A percentile compares a stretch with the other conserved stretches of the same genome.
Conservation (phyloP, 2,329 filamentous ascomycete genomes). For the Lachnellula arida region DNA sequence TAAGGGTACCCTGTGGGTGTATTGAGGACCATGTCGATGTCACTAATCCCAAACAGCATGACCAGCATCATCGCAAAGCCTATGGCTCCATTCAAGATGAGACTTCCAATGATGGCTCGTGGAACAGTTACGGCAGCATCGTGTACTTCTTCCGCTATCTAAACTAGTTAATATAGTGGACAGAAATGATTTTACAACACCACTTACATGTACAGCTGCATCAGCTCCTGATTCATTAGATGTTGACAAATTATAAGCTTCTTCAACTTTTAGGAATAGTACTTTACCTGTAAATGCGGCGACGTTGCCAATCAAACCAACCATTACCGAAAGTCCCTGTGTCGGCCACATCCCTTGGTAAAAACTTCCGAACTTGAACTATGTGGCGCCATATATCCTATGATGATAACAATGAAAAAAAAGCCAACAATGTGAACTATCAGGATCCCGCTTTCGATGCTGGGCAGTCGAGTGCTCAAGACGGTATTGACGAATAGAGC, state of each 20-base stretch:
- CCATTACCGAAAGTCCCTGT: conserved; percentile 31
- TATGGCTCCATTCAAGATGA: conserved; percentile 42
- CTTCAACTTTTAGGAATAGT: not conserved
- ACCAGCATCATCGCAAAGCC: conserved; percentile 37
- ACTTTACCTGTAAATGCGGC: conserved; percentile 22
- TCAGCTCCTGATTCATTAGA: conserved; percentile 1
- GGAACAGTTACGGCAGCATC: conserved; percentile 43
- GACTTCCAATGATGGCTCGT: conserved; percentile 41
- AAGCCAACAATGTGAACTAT: conserved; percentile 42
- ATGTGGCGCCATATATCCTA: conserved; percentile 28
- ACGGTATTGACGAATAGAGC: conserved; percentile 41
- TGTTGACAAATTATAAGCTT: not conserved
- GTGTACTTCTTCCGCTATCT: conserved; percentile 46
- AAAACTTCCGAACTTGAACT: conserved; percentile 23
- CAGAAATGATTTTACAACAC: no score
- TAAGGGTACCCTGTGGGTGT: conserved; percentile 41
- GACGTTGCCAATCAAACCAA: conserved; percentile 30
- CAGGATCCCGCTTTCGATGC: conserved; percentile 40
- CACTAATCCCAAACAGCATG: conserved; percentile 31
- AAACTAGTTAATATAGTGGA: no score
- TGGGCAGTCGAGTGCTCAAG: conserved; percentile 34
- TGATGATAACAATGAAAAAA: conserved; percentile 37
- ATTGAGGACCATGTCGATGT: conserved; percentile 33
- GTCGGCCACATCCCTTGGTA: conserved; percentile 29
- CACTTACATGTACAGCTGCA: conserved; percentile 29